These are phyloP conservation scores for Populus simonii DNA, from an alignment of 345 rosid species.

Conservation along the genomic window DNA sequence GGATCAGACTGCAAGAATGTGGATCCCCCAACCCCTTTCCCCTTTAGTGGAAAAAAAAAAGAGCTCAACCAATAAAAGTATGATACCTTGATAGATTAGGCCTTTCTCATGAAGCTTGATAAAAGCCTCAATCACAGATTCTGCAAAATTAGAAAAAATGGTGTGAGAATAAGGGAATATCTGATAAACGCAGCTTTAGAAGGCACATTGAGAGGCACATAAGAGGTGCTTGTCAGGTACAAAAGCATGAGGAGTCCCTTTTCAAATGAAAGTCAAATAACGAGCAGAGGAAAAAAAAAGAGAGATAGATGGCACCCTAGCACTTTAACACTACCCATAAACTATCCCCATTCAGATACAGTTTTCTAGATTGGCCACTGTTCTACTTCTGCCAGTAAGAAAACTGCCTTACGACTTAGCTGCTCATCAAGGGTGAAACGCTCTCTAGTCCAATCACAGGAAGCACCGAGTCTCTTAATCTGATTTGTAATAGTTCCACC, in stretches of 20 bases:
- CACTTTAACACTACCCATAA: not conserved
- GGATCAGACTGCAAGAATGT: not conserved
- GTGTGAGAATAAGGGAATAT: conserved; percentile 27
- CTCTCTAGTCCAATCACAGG: conserved; percentile 97
- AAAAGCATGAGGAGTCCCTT: not conserved
- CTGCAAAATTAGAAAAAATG: conserved; percentile 38
- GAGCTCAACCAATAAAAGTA: not conserved
- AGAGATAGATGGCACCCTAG: not conserved
- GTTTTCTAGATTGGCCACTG: conserved; percentile 6
- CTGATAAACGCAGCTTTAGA: not conserved
- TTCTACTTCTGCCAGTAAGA: conserved; percentile 29
- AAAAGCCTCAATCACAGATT: conserved; percentile 90
- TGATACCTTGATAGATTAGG: conserved; percentile 81
- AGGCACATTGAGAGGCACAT: not conserved
- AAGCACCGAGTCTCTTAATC: conserved; percentile 96
- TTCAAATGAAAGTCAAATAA: not conserved
- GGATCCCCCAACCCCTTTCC: not conserved
- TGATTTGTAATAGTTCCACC: conserved; percentile 93
- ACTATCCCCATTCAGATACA: not conserved
- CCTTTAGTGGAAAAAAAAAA: not conserved
- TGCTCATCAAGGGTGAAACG: conserved; percentile 93
- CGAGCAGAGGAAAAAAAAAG: not conserved
- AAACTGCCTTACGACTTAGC: conserved; percentile 91
- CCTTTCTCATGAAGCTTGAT: conserved; percentile 91
- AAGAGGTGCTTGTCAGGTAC: not conserved